Evolutionary conservation across 352 stramenopile species (phyloP).

Genomic region (Pythium apleroticum): DNA sequence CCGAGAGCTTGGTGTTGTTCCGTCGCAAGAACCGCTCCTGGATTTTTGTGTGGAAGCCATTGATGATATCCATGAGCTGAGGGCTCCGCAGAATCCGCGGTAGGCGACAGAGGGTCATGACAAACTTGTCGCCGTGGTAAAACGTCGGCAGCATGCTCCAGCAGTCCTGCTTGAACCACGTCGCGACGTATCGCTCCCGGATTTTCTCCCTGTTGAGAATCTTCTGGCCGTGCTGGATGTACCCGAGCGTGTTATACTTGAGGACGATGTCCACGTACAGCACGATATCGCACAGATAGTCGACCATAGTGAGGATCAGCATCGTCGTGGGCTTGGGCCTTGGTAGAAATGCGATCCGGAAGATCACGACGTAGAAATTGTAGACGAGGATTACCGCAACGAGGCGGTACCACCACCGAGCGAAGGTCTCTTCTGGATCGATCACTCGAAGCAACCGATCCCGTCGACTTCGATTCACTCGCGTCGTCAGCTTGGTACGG

Average conservation of each 20-base stretch:
- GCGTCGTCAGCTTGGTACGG: slow-evolving; percentile 26
- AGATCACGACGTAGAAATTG: slow-evolving; percentile 38
- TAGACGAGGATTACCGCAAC: slow-evolving; percentile 45
- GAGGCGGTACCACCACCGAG: slow-evolving; percentile 56
- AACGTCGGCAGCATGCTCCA: slow-evolving; percentile 32
- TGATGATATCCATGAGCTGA: slow-evolving; percentile 27
- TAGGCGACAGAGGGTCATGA: slow-evolving; percentile 26
- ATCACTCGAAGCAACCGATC: slow-evolving; percentile 22
- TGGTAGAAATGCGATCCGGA: slow-evolving; percentile 32
- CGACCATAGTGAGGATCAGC: slow-evolving; percentile 18
- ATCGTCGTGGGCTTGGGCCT: slow-evolving; percentile 2
- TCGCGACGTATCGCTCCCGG: slow-evolving; percentile 24
- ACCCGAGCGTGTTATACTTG: slow-evolving; percentile 23
- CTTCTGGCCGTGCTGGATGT: slow-evolving; percentile 28
- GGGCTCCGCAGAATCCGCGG: slow-evolving; percentile 29
- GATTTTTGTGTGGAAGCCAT: slow-evolving; percentile 28
- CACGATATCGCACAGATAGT: slow-evolving; percentile 26
- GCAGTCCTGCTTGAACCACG: slow-evolving; percentile 30
- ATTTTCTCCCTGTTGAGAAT: slow-evolving; percentile 22
- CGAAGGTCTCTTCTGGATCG: slow-evolving; percentile 46
- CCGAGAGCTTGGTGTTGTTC: slow-evolving; percentile 28
- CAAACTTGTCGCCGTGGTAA: slow-evolving; percentile 23
- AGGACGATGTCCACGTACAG: slow-evolving; percentile 30
- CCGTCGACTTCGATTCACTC: neutral
- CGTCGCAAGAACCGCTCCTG: slow-evolving; percentile 26